Evolutionary conservation across 2,329 filamentous ascomycete species (phyloP), one percentile per base, ranked within the genome.

Genomic region (Immersiporthe knoxdaviesiana): DNA sequence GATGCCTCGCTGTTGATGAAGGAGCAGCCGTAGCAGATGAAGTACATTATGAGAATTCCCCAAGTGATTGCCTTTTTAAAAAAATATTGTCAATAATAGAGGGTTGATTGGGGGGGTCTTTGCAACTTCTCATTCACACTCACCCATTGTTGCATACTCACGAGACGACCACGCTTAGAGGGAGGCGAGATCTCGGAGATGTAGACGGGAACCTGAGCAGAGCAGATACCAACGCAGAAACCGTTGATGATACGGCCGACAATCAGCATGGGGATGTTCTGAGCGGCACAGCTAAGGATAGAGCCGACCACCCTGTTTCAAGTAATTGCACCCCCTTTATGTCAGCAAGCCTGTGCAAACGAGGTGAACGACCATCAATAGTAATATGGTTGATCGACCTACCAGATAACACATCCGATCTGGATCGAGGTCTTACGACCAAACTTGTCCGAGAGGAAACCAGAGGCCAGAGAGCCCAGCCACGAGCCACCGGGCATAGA

Each of bases 401-500:
- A 87, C 86, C 84, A 87, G 71, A 86, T 78, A 21, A 84, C 37
- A 18, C 81, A 82, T 12, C 84, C 84, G 41, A 83, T 75, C 77
- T 85, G 84, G 74, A 87, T 85, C 14, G 84, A 79, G 7, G 77
- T 81, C 75, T 85, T 86, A 65, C 74, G 83, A 71, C 73, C 80
- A 16, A 88, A 76, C 2, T 74, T 81, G 76, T 91, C 89, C 2
- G 88, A 87, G 18, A 90, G 73, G 74, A 83, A 84, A 58, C 88
- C 88, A 60, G 88, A 90, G 61, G 83, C 66, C 21, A 91, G 79
- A 63, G 90, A 87, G 71, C 89, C 90, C 32, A 90, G 78, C 81
- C 88, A 92, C 0, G 90, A 92, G 44, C 91, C 91, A 66, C 85
- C 90, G 30, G 90, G 87, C 89, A 92, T 92, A 63, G 89, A 82